phyloP scores from a whole-genome alignment of 306 rosid genomes.

The Urtica urens region DNA sequence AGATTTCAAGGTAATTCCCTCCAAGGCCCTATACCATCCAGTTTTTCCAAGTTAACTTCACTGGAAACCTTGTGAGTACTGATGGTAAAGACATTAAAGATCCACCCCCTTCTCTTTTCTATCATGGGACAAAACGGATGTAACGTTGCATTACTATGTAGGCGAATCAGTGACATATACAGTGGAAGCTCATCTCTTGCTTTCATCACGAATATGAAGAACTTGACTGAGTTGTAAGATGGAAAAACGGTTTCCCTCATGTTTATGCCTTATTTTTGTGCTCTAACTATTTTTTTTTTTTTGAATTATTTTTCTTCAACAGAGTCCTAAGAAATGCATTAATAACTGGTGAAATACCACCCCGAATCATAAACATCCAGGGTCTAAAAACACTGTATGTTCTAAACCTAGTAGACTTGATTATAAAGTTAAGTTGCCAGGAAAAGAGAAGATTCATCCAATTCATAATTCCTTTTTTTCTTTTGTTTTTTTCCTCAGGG shows the following conservation, averaged over 20 bases:
- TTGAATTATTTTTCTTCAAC: background rate
- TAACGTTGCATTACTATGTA: conserved; percentile 1
- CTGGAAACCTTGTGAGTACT: conserved; percentile 15
- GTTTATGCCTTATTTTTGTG: background rate
- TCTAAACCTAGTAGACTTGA: background rate
- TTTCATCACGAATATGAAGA: conserved; percentile 10
- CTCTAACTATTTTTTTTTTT: background rate
- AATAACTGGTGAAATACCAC: conserved; percentile 16
- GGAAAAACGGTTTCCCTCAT: background rate
- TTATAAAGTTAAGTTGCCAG: background rate
- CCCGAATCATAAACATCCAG: conserved; percentile 14
- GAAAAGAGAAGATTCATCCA: background rate
- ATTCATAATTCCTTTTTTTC: too few relatives aligned
- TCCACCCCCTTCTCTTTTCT: background rate
- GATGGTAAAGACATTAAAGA: background rate
- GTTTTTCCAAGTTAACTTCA: conserved; percentile 16
- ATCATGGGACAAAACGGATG: background rate
- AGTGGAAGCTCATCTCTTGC: conserved; percentile 21
- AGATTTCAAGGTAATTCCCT: conserved; percentile 21
- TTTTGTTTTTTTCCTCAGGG: conserved; percentile 15
- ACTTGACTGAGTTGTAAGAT: conserved; percentile 20
- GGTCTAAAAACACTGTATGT: conserved; percentile 12
- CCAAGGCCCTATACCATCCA: conserved; percentile 28
- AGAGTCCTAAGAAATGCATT: conserved; percentile 23
- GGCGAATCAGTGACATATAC: conserved; percentile 24